Conservation (phyloP, 2,329 filamentous ascomycete genomes). For the Epichloe uncinata region DNA sequence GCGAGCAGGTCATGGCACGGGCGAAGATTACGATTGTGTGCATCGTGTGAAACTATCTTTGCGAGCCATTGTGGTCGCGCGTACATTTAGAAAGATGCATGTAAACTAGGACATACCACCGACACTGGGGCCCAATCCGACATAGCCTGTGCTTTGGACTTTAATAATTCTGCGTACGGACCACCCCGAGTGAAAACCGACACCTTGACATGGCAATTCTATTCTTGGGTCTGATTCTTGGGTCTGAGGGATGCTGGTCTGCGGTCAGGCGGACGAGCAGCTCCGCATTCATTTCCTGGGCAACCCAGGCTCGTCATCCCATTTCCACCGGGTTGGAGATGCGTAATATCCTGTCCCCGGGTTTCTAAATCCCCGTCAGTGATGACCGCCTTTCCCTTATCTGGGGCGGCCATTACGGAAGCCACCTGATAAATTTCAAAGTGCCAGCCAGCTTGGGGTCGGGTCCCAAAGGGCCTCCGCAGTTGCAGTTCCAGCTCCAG, state of each 20-base stretch:
- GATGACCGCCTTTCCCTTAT: slow-evolving; percentile 1
- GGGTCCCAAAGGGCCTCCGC: no score
- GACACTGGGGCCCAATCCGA: not conserved
- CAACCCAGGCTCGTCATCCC: no score
- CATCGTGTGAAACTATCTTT: not conserved
- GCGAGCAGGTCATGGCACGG: not conserved
- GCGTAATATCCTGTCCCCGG: not conserved
- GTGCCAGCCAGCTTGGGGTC: no score
- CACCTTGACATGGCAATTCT: no score
- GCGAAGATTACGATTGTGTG: not conserved
- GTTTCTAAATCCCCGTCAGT: not conserved
- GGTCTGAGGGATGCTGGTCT: no score
- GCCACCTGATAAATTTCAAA: no score
- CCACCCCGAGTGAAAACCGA: not conserved
- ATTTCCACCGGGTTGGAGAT: not conserved
- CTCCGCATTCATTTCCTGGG: no score
- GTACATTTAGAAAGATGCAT: slow-evolving; percentile 1
- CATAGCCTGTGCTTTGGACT: not conserved
- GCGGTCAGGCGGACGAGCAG: no score
- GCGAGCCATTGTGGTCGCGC: not conserved
- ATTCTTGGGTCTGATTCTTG: no score
- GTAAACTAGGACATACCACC: slow-evolving; percentile 3
- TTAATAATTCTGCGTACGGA: not conserved
- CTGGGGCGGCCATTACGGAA: not conserved
- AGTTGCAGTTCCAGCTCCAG: no score